Percentiles rank a stretch among this genome's conserved stretches.
Evolutionary conservation across 306 rosid species (phyloP).

Genomic region (Vicia faba): DNA sequence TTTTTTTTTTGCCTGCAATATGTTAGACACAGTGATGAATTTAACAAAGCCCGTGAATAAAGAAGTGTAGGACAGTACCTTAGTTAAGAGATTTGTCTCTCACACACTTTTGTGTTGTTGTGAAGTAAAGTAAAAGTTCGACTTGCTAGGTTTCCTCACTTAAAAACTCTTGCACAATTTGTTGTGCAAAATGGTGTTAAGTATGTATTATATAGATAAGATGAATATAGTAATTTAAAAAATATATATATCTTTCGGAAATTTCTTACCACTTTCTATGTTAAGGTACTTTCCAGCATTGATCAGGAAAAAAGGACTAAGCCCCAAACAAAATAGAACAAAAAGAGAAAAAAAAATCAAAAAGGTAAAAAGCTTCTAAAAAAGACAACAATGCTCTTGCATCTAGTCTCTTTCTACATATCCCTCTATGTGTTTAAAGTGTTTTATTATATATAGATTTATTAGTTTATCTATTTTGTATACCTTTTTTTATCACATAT

Average conservation of each 20-base stretch:
- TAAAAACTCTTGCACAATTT: constrained; percentile 5
- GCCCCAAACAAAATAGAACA: no score
- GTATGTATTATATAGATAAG: constrained; percentile 30
- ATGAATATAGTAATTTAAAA: background rate
- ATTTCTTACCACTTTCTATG: constrained; percentile 36
- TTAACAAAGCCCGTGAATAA: background rate
- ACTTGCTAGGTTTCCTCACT: constrained; percentile 6
- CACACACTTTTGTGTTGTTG: background rate
- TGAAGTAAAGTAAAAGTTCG: constrained; percentile 16
- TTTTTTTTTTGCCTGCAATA: background rate
- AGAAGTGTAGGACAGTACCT: constrained; percentile 36
- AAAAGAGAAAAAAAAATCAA: no score
- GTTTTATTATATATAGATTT: no score
- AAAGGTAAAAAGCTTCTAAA: no score
- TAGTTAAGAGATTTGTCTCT: background rate
- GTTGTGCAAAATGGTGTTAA: constrained; percentile 4
- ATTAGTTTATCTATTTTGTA: no score
- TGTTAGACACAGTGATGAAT: background rate
- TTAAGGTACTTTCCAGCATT: constrained; percentile 15
- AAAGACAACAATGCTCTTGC: no score
- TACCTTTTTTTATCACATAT: no score
- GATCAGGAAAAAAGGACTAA: background rate
- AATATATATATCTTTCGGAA: no score
- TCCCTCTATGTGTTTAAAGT: no score
- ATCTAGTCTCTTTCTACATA: no score